Percentiles rank a stretch among this genome's conserved stretches.
Evolutionary conservation across 805 yeast genomes (phyloP).

Genomic region (Wickerhamiella sergipiensis): DNA sequence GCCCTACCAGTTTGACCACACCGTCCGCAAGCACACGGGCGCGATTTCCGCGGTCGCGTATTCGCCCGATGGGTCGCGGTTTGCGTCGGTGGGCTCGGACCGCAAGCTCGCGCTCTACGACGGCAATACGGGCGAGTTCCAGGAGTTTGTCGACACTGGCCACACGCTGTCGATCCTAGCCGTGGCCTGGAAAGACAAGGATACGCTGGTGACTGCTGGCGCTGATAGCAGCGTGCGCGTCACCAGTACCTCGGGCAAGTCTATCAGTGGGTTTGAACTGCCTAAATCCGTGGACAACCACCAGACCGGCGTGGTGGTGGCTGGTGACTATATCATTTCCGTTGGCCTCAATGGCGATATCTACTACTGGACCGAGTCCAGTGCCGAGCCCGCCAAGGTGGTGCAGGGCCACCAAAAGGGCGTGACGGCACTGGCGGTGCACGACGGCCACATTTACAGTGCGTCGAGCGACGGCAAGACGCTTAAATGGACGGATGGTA

Average conservation of each 20-base stretch:
- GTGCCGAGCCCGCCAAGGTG: slow-evolving; percentile 26
- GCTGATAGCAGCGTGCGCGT: slow-evolving; percentile 67
- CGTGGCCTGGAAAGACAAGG: slow-evolving; percentile 51
- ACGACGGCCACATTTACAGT: slow-evolving; percentile 28
- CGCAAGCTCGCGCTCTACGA: slow-evolving; percentile 65
- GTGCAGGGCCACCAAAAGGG: slow-evolving; percentile 73
- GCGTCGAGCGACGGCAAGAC: slow-evolving; percentile 80
- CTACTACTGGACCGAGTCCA: slow-evolving; percentile 36
- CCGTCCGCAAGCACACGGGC: slow-evolving; percentile 63
- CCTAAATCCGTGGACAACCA: slow-evolving; percentile 44
- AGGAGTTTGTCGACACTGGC: slow-evolving; percentile 32
- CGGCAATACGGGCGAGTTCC: slow-evolving; percentile 71
- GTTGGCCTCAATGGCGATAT: slow-evolving; percentile 62
- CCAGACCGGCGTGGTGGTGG: slow-evolving; percentile 64
- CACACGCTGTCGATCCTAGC: slow-evolving; percentile 78
- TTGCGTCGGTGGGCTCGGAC: slow-evolving; percentile 78
- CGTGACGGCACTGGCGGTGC: slow-evolving; percentile 43
- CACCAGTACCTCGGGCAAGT: slow-evolving; percentile 39
- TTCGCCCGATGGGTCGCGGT: slow-evolving; percentile 63
- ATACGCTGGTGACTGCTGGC: slow-evolving; percentile 54
- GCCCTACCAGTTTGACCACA: slow-evolving; percentile 73
- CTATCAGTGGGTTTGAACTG: slow-evolving; percentile 38
- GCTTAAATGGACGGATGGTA: slow-evolving; percentile 40
- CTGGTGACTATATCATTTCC: slow-evolving; percentile 48
- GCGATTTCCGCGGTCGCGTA: slow-evolving; percentile 70